phyloP scores from a whole-genome alignment of 495 filamentous ascomycete genomes.

The Penicillium cinerascens region DNA sequence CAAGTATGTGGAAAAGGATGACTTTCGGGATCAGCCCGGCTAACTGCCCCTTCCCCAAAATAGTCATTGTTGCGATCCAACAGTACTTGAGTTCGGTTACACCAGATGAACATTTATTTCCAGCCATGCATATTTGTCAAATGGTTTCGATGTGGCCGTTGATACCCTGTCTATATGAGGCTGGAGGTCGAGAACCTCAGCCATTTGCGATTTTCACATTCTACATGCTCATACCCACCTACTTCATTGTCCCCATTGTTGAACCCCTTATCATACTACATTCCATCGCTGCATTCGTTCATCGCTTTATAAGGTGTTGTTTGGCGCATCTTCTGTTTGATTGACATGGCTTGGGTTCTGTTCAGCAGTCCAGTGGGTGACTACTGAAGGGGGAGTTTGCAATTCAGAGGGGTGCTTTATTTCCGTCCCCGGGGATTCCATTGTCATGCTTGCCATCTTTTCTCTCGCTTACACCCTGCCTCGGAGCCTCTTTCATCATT shows the following conservation, averaged over 20 bases:
- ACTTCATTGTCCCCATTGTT: constrained; percentile 2
- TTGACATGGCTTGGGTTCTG: constrained; percentile 18
- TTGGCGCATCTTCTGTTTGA: constrained; percentile 22
- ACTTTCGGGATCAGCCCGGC: constrained; percentile 13
- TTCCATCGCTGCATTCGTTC: constrained; percentile 24
- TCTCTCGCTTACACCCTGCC: constrained; percentile 13
- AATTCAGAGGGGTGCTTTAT: constrained; percentile 17
- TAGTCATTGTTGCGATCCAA: constrained; percentile 41
- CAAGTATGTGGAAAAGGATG: constrained; percentile 13
- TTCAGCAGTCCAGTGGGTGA: constrained; percentile 21
- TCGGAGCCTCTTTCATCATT: constrained; percentile 8
- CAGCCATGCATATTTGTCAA: constrained; percentile 17
- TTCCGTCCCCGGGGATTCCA: constrained; percentile 3
- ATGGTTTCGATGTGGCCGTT: constrained; percentile 21
- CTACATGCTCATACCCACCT: constrained; percentile 21
- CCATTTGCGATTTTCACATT: constrained; percentile 11
- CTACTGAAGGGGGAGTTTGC: constrained; percentile 25
- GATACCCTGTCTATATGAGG: constrained; percentile 35
- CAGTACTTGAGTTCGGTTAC: constrained; percentile 31
- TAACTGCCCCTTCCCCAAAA: constrained; percentile 6
- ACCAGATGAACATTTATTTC: constrained; percentile 16
- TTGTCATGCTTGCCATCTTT: constrained; percentile 17
- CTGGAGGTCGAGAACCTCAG: constrained; percentile 4
- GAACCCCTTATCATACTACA: background rate
- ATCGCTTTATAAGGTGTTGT: constrained; percentile 18